phyloP scores from a whole-genome alignment of 306 rosid genomes.

The Hippophae tibetana region DNA sequence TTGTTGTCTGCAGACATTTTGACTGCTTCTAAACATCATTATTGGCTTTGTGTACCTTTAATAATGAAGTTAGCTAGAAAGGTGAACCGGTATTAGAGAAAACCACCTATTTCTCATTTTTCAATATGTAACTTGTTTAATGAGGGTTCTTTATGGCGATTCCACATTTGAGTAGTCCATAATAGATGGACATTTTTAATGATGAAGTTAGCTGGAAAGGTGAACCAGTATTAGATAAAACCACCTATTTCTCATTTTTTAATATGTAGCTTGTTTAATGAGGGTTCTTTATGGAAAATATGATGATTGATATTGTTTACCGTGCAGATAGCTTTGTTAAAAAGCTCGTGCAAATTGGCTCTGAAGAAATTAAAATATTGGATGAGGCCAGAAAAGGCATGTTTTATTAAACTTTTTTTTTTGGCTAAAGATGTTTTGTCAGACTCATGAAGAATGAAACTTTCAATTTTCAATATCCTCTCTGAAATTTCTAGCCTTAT shows the following conservation, averaged over 20 bases:
- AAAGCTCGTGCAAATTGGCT: slow-evolving; percentile 43
- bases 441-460: slow-evolving; percentile 2
- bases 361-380: slow-evolving; percentile 56
- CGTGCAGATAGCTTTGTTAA: slow-evolving; percentile 63
- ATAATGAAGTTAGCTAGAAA: background rate
- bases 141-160: too few species aligned
- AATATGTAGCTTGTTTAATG: too few species aligned
- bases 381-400: slow-evolving; percentile 84
- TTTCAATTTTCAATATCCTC: background rate
- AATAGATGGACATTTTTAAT: background rate
- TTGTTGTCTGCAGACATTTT: too few species aligned
- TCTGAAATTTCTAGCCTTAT: background rate
- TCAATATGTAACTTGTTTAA: too few species aligned
- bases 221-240: too few species aligned
- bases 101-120: too few species aligned
- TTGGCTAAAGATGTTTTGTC: slow-evolving; percentile 2
- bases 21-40: too few species aligned
- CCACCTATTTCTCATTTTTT: too few species aligned
- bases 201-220: too few species aligned
- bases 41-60: background rate
- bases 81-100: too few species aligned
- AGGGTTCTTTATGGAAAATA: too few species aligned
- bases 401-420: background rate
- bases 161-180: too few species aligned
- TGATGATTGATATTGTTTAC: slow-evolving; percentile 16